Conservation (phyloP, 768 basidiomycete species). For the Termitomyces sp. region DNA sequence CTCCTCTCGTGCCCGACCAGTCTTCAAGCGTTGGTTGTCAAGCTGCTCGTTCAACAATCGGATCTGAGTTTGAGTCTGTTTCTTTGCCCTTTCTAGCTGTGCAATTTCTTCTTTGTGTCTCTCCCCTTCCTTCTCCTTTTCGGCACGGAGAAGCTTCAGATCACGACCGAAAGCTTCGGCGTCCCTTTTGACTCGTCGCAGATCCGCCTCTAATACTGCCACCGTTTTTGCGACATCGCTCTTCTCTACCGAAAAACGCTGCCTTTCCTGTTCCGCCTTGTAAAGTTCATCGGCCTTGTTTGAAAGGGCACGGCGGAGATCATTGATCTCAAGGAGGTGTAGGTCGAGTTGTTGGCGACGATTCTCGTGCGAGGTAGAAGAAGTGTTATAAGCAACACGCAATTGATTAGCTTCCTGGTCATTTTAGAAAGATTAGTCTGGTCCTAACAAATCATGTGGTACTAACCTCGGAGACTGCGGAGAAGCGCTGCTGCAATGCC, state of each 20-base stretch:
- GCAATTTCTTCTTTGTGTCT: conserved; percentile 52
- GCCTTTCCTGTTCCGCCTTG: conserved; percentile 59
- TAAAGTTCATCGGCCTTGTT: conserved; percentile 61
- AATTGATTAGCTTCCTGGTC: conserved; percentile 58
- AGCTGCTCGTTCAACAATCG: conserved; percentile 65
- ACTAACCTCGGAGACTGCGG: conserved; percentile 64
- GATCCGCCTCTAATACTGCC: conserved; percentile 66
- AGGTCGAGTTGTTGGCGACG: conserved; percentile 73
- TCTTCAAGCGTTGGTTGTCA: conserved; percentile 50
- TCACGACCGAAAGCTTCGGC: conserved; percentile 79
- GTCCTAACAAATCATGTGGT: background rate
- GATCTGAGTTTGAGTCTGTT: conserved; percentile 65
- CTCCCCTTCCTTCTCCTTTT: conserved; percentile 62
- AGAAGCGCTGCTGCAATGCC: conserved; percentile 63
- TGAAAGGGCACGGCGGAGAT: conserved; percentile 65
- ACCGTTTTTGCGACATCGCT: conserved; percentile 64
- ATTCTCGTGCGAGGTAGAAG: conserved; percentile 66
- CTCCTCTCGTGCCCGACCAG: conserved; percentile 41
- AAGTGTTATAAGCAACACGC: conserved; percentile 55
- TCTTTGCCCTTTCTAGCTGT: conserved; percentile 59
- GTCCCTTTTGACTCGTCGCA: conserved; percentile 69
- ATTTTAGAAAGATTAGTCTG: background rate
- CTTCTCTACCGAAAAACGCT: conserved; percentile 58
- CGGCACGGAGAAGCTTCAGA: conserved; percentile 58
- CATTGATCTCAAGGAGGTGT: conserved; percentile 69